A percentile compares a stretch with the other conserved stretches of the same genome.
These are phyloP conservation scores for Acanthamoeba castellanii DNA, from an alignment of 208 protist genomes.

Conservation along the genomic window DNA sequence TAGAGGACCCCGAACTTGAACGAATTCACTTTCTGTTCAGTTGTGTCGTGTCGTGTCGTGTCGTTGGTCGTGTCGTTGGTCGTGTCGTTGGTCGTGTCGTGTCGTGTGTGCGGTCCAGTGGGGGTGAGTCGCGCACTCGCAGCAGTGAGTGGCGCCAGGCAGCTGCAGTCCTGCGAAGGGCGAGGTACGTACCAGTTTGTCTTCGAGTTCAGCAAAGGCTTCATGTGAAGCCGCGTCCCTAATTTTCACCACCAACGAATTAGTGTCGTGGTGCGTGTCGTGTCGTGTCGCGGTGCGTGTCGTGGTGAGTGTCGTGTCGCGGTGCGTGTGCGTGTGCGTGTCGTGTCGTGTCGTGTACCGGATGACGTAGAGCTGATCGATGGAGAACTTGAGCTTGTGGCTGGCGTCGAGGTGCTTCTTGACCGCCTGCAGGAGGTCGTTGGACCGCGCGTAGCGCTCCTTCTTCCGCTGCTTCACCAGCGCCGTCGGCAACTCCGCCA, in stretches of 20 bases:
- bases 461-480: neutral
- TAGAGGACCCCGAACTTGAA: constrained; percentile 53
- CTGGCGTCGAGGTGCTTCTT: constrained; percentile 32
- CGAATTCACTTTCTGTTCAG: constrained; percentile 47
- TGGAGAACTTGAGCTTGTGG: constrained; percentile 26
- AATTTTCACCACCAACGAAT: neutral
- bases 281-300: too few relatives aligned
- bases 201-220: constrained; percentile 9
- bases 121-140: too few relatives aligned
- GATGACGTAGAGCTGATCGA: neutral
- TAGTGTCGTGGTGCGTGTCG: too few relatives aligned
- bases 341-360: neutral
- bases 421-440: constrained; percentile 23
- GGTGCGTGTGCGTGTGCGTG: too few relatives aligned
- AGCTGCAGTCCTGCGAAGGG: too few relatives aligned
- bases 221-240: neutral
- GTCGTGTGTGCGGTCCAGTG: too few relatives aligned
- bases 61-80: too few relatives aligned
- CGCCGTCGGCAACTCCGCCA: neutral
- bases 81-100: too few relatives aligned
- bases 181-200: constrained; percentile 50
- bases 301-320: too few relatives aligned
- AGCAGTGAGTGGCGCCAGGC: too few relatives aligned
- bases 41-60: too few relatives aligned
- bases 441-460: constrained; percentile 38